A percentile compares a stretch with the other conserved stretches of the same genome.
These are phyloP conservation scores for Seiridium cupressi DNA, from an alignment of 2,329 filamentous ascomycete genomes.

Conservation along the genomic window DNA sequence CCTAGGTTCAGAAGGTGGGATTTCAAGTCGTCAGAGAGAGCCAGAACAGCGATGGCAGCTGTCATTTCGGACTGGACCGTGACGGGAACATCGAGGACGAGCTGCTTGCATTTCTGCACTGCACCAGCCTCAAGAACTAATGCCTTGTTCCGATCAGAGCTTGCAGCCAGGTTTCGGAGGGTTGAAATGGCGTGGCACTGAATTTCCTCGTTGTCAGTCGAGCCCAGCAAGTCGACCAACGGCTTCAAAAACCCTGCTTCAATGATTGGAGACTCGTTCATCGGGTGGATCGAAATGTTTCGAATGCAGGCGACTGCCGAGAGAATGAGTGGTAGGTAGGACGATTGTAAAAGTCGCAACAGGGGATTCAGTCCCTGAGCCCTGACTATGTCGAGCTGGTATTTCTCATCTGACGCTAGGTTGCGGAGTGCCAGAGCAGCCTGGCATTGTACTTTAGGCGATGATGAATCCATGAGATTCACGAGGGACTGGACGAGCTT, in stretches of 20 bases:
- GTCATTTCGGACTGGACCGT: constrained; percentile 99
- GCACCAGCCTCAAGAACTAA: constrained; percentile 95
- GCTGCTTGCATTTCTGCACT: constrained; percentile 97
- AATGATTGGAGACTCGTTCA: constrained; percentile 98
- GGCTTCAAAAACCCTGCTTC: constrained; percentile 95
- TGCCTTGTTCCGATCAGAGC: constrained; percentile 96
- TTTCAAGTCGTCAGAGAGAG: constrained; percentile 93
- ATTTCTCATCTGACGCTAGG: constrained; percentile 95
- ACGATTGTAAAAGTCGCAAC: constrained; percentile 87
- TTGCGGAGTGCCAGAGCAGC: constrained; percentile 92
- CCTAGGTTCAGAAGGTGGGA: constrained; percentile 85
- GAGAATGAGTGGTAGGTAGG: constrained; percentile 91
- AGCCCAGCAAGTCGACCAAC: constrained; percentile 87
- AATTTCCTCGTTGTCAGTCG: constrained; percentile 97
- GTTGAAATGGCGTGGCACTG: constrained; percentile 99
- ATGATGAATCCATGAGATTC: constrained; percentile 94
- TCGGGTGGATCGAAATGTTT: constrained; percentile 96
- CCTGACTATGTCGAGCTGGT: constrained; percentile 95
- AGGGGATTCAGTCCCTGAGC: constrained; percentile 82
- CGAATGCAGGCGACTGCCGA: constrained; percentile 97
- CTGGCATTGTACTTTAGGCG: constrained; percentile 97
- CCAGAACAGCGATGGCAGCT: constrained; percentile 95
- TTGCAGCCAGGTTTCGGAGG: constrained; percentile 89
- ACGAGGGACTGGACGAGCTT: constrained; percentile 92
- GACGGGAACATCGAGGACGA: constrained; percentile 88